A percentile compares a stretch with the other conserved stretches of the same genome.
Conservation (phyloP, 2,329 filamentous ascomycete species). For the Paraconiothyrium brasiliense region DNA sequence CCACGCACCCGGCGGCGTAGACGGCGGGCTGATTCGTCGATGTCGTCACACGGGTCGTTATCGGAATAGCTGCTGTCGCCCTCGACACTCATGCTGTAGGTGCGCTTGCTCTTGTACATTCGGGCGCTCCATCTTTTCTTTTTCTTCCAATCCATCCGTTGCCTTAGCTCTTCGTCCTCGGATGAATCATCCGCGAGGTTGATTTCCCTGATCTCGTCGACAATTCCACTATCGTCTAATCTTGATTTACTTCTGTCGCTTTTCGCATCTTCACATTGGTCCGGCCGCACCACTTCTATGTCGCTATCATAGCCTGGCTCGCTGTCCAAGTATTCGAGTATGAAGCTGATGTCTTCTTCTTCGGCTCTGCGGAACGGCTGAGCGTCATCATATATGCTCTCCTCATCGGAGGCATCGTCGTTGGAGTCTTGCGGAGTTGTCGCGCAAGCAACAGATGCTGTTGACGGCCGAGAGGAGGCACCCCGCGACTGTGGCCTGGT, state of each 20-base stretch:
- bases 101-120: constrained; percentile 54
- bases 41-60: constrained; percentile 52
- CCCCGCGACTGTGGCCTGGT: constrained; percentile 45
- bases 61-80: constrained; percentile 56
- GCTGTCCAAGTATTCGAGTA: constrained; percentile 55
- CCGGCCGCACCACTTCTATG: constrained; percentile 55
- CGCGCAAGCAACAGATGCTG: constrained; percentile 43
- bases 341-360: constrained; percentile 43
- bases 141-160: constrained; percentile 43
- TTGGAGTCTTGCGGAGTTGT: constrained; percentile 47
- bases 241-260: constrained; percentile 44
- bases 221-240: constrained; percentile 43
- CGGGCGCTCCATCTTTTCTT: constrained; percentile 55
- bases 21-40: constrained; percentile 51
- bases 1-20: constrained; percentile 54
- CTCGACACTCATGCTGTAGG: constrained; percentile 56
- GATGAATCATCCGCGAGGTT: constrained; percentile 46
- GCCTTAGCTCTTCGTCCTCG: constrained; percentile 44
- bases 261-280: constrained; percentile 55
- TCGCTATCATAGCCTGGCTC: constrained; percentile 52
- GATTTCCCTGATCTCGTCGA: constrained; percentile 46
- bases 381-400: constrained; percentile 38
- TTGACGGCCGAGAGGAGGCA: constrained; percentile 50
- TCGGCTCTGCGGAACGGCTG: constrained; percentile 37
- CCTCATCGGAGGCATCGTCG: constrained; percentile 37